Percentiles rank a stretch among this genome's conserved stretches.
phyloP scores from a whole-genome alignment of 164 flowering plant species.

The Vitis labrusca region DNA sequence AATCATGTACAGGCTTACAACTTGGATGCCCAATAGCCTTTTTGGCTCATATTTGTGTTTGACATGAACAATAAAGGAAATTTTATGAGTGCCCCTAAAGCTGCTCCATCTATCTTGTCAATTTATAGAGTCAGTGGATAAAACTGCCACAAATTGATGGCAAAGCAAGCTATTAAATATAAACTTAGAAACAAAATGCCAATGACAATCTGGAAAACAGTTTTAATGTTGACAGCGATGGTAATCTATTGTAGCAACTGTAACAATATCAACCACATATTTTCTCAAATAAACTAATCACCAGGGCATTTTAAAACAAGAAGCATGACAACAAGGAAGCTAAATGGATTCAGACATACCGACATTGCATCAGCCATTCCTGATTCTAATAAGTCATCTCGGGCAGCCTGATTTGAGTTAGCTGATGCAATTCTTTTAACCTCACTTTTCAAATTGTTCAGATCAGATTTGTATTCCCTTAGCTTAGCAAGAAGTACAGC shows the following conservation, averaged over 20 bases:
- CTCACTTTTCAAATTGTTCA: constrained; percentile 76
- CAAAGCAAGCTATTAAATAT: not conserved
- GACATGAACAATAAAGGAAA: not conserved
- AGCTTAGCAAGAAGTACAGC: constrained; percentile 81
- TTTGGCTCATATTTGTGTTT: not conserved
- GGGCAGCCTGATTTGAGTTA: constrained; percentile 48
- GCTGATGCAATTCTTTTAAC: constrained; percentile 65
- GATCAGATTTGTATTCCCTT: constrained; percentile 88
- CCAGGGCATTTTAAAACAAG: not conserved
- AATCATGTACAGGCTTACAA: not conserved
- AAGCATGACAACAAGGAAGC: not conserved
- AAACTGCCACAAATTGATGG: too few species aligned
- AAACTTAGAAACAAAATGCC: not conserved
- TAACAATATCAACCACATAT: not conserved
- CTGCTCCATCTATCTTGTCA: too few species aligned
- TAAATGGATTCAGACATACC: constrained; percentile 37
- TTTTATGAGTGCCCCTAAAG: not conserved
- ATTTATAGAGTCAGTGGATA: too few species aligned
- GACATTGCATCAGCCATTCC: constrained; percentile 81
- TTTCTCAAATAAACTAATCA: not conserved
- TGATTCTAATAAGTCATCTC: constrained; percentile 86
- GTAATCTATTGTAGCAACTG: too few species aligned
- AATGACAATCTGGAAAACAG: not conserved
- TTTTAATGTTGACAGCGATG: too few species aligned
- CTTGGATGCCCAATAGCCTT: not conserved